These are phyloP conservation scores for Schizochytrium sp. DNA, from an alignment of 108 stramenopile species.

Conservation along the genomic window DNA sequence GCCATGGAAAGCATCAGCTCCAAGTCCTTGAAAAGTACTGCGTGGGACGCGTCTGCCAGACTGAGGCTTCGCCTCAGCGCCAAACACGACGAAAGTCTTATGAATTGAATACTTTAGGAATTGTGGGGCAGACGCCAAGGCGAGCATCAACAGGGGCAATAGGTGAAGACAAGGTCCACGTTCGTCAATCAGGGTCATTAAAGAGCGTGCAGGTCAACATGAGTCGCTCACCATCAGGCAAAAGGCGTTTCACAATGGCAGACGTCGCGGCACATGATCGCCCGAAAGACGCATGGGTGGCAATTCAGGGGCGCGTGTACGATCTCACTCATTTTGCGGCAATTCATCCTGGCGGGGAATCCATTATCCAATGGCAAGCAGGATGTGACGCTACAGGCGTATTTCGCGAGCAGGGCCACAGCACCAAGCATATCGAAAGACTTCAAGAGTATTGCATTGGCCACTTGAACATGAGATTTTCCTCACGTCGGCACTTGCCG, in stretches of 20 bases:
- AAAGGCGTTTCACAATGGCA: not conserved
- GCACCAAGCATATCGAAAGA: not conserved
- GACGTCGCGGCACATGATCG: not conserved
- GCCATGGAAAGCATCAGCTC: not conserved
- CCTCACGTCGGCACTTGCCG: not conserved
- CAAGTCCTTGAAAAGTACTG: not conserved
- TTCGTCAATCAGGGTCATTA: too few species aligned
- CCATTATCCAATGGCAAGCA: constrained; percentile 79
- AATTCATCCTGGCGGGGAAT: constrained; percentile 88
- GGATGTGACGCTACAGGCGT: constrained; percentile 61
- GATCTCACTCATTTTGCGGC: constrained; percentile 88
- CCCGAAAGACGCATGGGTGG: not conserved
- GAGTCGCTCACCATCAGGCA: not conserved
- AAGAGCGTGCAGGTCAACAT: not conserved
- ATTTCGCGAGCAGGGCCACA: not conserved
- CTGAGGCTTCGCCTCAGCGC: not conserved
- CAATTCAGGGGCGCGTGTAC: constrained; percentile 64
- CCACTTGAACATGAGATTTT: not conserved
- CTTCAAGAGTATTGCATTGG: not conserved
- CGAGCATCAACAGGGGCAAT: too few species aligned
- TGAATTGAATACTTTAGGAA: not conserved
- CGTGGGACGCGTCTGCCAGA: not conserved
- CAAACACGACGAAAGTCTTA: not conserved
- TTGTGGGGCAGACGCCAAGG: too few species aligned
- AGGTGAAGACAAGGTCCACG: too few species aligned